These are phyloP conservation scores for Mallotus nudiflorus DNA, from an alignment of 345 rosid species.

Conservation along the genomic window DNA sequence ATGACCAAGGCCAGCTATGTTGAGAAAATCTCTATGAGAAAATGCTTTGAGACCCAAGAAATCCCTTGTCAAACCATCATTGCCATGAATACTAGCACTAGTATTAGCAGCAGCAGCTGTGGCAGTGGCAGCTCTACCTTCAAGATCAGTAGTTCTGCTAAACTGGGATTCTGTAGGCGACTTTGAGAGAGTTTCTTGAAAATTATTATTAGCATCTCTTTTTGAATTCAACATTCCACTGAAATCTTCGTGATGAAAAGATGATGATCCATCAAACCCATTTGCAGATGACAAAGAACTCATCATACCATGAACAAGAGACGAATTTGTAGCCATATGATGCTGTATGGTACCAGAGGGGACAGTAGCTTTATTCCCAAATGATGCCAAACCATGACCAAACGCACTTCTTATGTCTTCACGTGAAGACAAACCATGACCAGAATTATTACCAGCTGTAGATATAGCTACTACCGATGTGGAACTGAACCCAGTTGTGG, in stretches of 20 bases:
- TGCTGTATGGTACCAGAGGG: slow-evolving; percentile 25
- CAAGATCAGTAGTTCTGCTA: no score
- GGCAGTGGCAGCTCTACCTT: slow-evolving; percentile 8
- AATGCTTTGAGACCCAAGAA: slow-evolving; percentile 55
- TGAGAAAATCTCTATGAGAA: slow-evolving; percentile 33
- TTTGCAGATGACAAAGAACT: no score
- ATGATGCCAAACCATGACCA: slow-evolving; percentile 25
- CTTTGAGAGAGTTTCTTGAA: slow-evolving; percentile 19
- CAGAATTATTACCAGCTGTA: slow-evolving; percentile 22
- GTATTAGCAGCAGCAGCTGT: background rate
- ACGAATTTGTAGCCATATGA: slow-evolving; percentile 20
- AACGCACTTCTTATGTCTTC: slow-evolving; percentile 35
- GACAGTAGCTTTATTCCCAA: slow-evolving; percentile 43
- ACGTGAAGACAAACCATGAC: slow-evolving; percentile 34
- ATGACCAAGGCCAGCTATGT: slow-evolving; percentile 27
- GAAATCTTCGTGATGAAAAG: slow-evolving; percentile 31
- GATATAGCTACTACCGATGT: slow-evolving; percentile 10
- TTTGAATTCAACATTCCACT: slow-evolving; percentile 25
- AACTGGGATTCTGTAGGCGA: slow-evolving; percentile 17
- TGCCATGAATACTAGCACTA: background rate
- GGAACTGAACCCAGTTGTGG: slow-evolving; percentile 16
- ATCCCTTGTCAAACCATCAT: slow-evolving; percentile 50
- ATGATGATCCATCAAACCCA: slow-evolving; percentile 12
- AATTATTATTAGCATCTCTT: background rate
- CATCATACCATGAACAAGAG: slow-evolving; percentile 34